Conservation (phyloP, 495 filamentous ascomycete genomes). For the Articulospora tetracladia region DNA sequence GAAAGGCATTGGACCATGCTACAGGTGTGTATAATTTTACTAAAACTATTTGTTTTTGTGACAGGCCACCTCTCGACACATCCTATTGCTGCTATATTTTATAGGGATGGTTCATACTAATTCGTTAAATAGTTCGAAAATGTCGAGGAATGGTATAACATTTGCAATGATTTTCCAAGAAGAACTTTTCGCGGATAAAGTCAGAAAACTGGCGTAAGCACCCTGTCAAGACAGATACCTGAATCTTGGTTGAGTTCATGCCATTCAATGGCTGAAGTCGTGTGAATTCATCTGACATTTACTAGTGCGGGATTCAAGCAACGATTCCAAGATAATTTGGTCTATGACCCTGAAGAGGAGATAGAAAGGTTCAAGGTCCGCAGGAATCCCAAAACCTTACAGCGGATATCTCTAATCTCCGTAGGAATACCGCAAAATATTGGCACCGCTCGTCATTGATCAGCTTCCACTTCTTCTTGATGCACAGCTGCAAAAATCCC, state of each 20-base stretch:
- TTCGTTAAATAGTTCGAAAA: slow-evolving; percentile 62
- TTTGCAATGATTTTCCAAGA: slow-evolving; percentile 56
- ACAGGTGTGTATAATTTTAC: slow-evolving; percentile 46
- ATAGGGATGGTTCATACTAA: background rate
- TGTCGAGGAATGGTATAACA: slow-evolving; percentile 63
- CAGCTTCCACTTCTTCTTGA: slow-evolving; percentile 53
- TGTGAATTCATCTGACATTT: background rate
- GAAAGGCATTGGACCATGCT: slow-evolving; percentile 75
- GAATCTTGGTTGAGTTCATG: background rate
- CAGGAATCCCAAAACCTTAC: slow-evolving; percentile 3
- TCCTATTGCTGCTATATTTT: background rate
- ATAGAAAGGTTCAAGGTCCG: slow-evolving; percentile 38
- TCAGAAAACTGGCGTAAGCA: slow-evolving; percentile 54
- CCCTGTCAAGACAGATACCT: background rate
- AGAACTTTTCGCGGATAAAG: slow-evolving; percentile 67
- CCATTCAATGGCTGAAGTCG: background rate
- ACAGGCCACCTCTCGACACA: no score
- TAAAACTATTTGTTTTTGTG: background rate
- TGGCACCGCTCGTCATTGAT: slow-evolving; percentile 70
- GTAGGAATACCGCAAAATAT: slow-evolving; percentile 60
- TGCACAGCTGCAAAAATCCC: slow-evolving; percentile 54
- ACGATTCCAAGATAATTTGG: slow-evolving; percentile 67
- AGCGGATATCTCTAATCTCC: background rate
- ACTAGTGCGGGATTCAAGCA: slow-evolving; percentile 56
- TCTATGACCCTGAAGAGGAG: slow-evolving; percentile 80